These are phyloP conservation scores for Diaporthe destruens DNA, from an alignment of 2,329 filamentous ascomycete genomes.

Conservation along the genomic window DNA sequence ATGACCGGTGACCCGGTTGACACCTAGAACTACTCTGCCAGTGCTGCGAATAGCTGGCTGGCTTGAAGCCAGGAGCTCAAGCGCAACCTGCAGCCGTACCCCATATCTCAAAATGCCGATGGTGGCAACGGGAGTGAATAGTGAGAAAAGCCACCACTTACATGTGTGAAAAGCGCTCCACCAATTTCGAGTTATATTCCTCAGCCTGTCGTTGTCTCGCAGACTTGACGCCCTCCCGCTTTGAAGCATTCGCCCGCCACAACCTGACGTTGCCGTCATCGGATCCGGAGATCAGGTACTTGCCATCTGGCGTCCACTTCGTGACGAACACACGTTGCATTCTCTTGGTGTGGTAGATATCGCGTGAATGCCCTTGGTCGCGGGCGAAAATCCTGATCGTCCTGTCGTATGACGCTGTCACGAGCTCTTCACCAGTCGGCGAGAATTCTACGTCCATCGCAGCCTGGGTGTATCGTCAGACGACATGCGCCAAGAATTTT, in stretches of 20 bases:
- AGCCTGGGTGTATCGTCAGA: slow-evolving; percentile 57
- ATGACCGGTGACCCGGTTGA: background rate
- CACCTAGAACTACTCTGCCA: background rate
- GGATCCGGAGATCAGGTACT: slow-evolving; percentile 89
- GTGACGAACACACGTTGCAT: slow-evolving; percentile 95
- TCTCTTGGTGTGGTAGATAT: slow-evolving; percentile 97
- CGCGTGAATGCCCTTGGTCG: slow-evolving; percentile 84
- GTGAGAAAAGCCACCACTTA: slow-evolving; percentile 23
- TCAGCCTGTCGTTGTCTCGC: slow-evolving; percentile 87
- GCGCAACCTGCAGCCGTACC: background rate
- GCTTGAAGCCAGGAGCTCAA: background rate
- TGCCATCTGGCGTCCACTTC: slow-evolving; percentile 88
- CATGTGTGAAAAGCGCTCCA: slow-evolving; percentile 92
- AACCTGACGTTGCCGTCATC: slow-evolving; percentile 84
- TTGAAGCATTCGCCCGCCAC: slow-evolving; percentile 89
- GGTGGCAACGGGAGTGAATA: background rate
- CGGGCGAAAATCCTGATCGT: slow-evolving; percentile 89
- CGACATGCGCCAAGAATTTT: background rate
- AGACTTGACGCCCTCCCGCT: slow-evolving; percentile 86
- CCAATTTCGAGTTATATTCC: slow-evolving; percentile 90
- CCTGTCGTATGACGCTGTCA: slow-evolving; percentile 89
- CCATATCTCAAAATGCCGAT: background rate
- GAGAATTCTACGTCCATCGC: slow-evolving; percentile 98
- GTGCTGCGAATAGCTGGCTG: background rate
- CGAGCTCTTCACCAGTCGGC: slow-evolving; percentile 93